phyloP scores from a whole-genome alignment of 2,329 filamentous ascomycete species.

The Talaromyces sp. region DNA sequence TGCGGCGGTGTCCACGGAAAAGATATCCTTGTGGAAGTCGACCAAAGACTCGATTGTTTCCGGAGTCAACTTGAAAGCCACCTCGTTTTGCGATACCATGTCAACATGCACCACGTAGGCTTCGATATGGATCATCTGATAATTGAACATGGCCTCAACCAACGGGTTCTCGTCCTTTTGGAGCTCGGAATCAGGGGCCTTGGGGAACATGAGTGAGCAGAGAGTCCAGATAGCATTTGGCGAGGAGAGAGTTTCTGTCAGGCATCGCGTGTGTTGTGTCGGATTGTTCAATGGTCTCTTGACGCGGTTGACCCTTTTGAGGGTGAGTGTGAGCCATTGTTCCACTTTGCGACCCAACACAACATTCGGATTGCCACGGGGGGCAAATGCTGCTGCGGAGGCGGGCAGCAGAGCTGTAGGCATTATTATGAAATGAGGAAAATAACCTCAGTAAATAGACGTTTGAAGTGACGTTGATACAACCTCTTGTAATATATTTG shows the following conservation, averaged over 20 bases:
- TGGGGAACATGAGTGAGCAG: constrained; percentile 86
- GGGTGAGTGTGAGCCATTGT: constrained; percentile 91
- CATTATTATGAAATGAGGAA: constrained; percentile 57
- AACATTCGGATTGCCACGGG: constrained; percentile 88
- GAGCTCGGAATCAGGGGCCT: constrained; percentile 80
- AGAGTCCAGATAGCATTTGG: constrained; percentile 91
- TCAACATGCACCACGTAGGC: constrained; percentile 99
- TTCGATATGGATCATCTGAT: constrained; percentile 87
- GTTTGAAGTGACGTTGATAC: constrained; percentile 29
- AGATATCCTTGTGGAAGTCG: constrained; percentile 94
- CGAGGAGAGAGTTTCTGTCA: constrained; percentile 90
- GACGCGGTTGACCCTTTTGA: constrained; percentile 94
- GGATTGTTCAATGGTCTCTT: constrained; percentile 98
- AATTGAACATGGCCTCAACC: constrained; percentile 85
- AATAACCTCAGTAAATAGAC: constrained; percentile 33
- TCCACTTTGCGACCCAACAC: constrained; percentile 89
- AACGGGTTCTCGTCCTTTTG: constrained; percentile 76
- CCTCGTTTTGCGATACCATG: constrained; percentile 96
- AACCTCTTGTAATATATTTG: constrained; percentile 21
- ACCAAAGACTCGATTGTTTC: constrained; percentile 92
- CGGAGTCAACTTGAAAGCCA: constrained; percentile 93
- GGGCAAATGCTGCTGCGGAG: constrained; percentile 93
- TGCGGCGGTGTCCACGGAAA: constrained; percentile 84
- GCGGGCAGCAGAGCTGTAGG: constrained; percentile 89
- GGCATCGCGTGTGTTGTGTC: constrained; percentile 88